Evolutionary conservation across 2,329 filamentous ascomycete species (phyloP).

Genomic region (Didymosphaeria variabile): DNA sequence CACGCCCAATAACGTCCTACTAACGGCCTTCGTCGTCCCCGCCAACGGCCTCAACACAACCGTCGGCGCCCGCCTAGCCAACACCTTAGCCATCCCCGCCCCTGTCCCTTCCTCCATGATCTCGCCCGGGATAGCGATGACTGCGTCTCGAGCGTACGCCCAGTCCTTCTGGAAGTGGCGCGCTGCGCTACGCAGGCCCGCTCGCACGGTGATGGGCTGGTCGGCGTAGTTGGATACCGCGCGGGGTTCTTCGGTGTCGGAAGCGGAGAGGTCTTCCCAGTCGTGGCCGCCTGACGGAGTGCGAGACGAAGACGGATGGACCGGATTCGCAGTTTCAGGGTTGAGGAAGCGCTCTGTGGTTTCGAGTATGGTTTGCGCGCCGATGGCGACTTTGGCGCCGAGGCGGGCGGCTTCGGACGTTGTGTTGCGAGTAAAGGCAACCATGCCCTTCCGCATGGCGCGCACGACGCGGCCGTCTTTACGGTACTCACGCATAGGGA

Average conservation of each 20-base stretch:
- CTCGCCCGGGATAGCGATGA: slow-evolving; percentile 93
- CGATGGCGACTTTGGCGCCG: slow-evolving; percentile 92
- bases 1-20: slow-evolving; percentile 88
- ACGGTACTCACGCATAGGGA: slow-evolving; percentile 90
- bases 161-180: slow-evolving; percentile 85
- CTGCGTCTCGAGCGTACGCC: slow-evolving; percentile 85
- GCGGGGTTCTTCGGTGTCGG: slow-evolving; percentile 75
- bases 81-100: slow-evolving; percentile 78
- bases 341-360: slow-evolving; percentile 82
- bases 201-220: slow-evolving; percentile 87
- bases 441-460: slow-evolving; percentile 88
- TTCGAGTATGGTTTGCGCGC: slow-evolving; percentile 91
- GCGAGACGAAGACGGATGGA: slow-evolving; percentile 24
- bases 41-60: slow-evolving; percentile 91
- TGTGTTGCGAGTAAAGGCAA: slow-evolving; percentile 90
- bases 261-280: slow-evolving; percentile 68
- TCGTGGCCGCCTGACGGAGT: slow-evolving; percentile 29
- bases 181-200: slow-evolving; percentile 85
- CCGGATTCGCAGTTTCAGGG: slow-evolving; percentile 39
- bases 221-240: slow-evolving; percentile 93
- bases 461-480: slow-evolving; percentile 94
- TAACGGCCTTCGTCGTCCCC: slow-evolving; percentile 86
- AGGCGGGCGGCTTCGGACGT: slow-evolving; percentile 94
- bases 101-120: slow-evolving; percentile 87
- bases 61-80: slow-evolving; percentile 85